phyloP scores from a whole-genome alignment of 495 filamentous ascomycete species.

The Tuber magnatum region DNA sequence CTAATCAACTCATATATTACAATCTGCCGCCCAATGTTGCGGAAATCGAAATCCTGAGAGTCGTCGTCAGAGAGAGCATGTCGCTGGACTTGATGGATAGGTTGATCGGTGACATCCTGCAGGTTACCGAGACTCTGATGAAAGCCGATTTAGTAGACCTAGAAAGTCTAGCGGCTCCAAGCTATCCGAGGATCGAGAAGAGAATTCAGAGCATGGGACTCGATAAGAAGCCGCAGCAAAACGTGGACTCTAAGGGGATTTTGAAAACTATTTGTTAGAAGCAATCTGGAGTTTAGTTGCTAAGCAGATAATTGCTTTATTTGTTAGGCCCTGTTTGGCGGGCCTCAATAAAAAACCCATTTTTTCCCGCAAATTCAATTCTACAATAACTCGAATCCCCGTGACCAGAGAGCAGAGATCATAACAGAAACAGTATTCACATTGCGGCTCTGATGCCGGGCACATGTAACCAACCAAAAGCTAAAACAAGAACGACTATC shows the following conservation, averaged over 20 bases:
- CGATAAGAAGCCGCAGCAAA: slow-evolving; percentile 9
- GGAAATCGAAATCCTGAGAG: slow-evolving; percentile 59
- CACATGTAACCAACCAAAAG: background rate
- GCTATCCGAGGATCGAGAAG: slow-evolving; percentile 40
- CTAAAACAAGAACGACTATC: too few species aligned
- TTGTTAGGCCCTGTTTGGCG: background rate
- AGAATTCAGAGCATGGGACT: slow-evolving; percentile 24
- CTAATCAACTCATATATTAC: slow-evolving; percentile 48
- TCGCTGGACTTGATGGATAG: slow-evolving; percentile 59
- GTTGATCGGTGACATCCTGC: slow-evolving; percentile 43
- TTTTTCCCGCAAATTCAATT: background rate
- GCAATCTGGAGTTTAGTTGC: slow-evolving; percentile 8
- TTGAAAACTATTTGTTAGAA: slow-evolving; percentile 43
- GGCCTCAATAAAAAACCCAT: background rate
- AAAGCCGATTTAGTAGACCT: slow-evolving; percentile 49
- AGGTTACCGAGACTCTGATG: slow-evolving; percentile 38
- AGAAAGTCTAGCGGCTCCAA: slow-evolving; percentile 41
- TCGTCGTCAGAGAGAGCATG: slow-evolving; percentile 65
- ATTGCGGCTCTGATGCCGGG: background rate
- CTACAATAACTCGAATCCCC: background rate
- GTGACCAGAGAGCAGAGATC: background rate
- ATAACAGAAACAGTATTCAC: background rate
- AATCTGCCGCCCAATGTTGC: slow-evolving; percentile 59
- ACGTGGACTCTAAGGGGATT: slow-evolving; percentile 22
- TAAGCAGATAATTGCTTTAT: slow-evolving; percentile 43